These are phyloP conservation scores for Lentinula guzmanii DNA, from an alignment of 768 basidiomycete genomes.

Conservation along the genomic window DNA sequence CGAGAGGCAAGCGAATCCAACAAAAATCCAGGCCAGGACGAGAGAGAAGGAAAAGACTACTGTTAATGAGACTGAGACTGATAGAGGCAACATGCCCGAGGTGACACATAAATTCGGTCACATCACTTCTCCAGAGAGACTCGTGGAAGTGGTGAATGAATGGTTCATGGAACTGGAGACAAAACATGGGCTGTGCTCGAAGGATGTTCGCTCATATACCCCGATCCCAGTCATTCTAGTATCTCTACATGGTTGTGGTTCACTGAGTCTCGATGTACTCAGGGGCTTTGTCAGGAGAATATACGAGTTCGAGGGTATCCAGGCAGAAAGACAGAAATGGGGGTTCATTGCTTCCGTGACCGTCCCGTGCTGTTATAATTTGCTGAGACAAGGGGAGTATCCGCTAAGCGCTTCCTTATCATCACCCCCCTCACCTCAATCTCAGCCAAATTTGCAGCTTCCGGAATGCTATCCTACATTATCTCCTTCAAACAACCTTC, in stretches of 20 bases:
- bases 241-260: constrained; percentile 73
- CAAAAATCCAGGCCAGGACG: background rate
- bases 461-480: background rate
- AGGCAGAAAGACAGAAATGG: constrained; percentile 31
- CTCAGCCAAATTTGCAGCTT: background rate
- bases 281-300: constrained; percentile 40
- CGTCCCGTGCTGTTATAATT: constrained; percentile 79
- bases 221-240: constrained; percentile 48
- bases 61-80: constrained; percentile 40
- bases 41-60: background rate
- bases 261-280: constrained; percentile 61
- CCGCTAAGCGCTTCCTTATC: background rate
- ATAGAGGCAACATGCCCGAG: constrained; percentile 10
- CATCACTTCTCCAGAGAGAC: constrained; percentile 38
- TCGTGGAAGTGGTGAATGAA: constrained; percentile 39
- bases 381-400: constrained; percentile 35
- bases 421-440: background rate
- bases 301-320: background rate
- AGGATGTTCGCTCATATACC: background rate
- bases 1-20: background rate
- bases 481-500: constrained; percentile 24
- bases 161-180: constrained; percentile 36
- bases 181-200: background rate
- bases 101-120: constrained; percentile 51
- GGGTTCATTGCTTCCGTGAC: constrained; percentile 45